Evolutionary conservation across 192 early-diverging fungal species (phyloP).

Genomic region (Mortierella antarctica): DNA sequence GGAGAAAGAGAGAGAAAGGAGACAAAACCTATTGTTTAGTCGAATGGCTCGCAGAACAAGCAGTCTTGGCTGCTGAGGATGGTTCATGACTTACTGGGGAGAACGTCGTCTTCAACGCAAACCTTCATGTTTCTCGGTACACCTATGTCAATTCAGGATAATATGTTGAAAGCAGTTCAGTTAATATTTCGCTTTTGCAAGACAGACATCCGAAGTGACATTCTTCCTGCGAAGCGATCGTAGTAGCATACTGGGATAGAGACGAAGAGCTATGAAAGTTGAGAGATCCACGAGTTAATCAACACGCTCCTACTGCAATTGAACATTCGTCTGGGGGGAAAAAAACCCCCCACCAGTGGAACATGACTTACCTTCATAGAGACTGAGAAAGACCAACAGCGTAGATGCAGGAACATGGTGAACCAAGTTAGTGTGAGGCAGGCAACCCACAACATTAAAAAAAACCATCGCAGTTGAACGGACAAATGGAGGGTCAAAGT

Average conservation of each 20-base stretch:
- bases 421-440: slow-evolving; percentile 47
- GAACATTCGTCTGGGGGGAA: too few relatives aligned
- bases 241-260: slow-evolving; percentile 22
- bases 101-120: slow-evolving; percentile 60
- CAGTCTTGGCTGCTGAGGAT: not conserved
- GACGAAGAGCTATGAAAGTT: slow-evolving; percentile 28
- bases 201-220: too few relatives aligned
- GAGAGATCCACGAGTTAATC: too few relatives aligned
- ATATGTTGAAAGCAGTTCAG: too few relatives aligned
- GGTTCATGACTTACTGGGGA: slow-evolving; percentile 39
- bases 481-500: not conserved
- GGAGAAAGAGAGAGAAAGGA: not conserved
- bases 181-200: too few relatives aligned
- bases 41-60: not conserved
- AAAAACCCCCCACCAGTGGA: too few relatives aligned
- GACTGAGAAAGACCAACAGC: too few relatives aligned
- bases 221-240: too few relatives aligned
- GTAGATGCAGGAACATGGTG: too few relatives aligned
- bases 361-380: too few relatives aligned
- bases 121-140: slow-evolving; percentile 63
- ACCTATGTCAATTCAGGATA: slow-evolving; percentile 5
- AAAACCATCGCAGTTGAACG: not conserved
- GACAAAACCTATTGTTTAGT: not conserved
- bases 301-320: too few relatives aligned
- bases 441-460: not conserved